phyloP scores from a whole-genome alignment of 108 stramenopile species.

The Cyclotella kingstonii region DNA sequence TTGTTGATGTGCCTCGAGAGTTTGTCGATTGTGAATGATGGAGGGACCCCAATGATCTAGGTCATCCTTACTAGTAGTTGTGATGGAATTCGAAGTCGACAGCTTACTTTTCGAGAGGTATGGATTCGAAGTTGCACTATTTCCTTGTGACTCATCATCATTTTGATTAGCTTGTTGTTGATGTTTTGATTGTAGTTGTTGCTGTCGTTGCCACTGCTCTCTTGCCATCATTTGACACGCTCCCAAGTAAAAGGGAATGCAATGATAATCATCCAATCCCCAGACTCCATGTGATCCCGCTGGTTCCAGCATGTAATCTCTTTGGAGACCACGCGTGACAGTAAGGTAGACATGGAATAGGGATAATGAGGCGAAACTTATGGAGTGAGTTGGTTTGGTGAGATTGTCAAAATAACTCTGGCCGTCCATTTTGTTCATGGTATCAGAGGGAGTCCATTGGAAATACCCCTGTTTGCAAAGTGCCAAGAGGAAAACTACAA shows the following conservation, averaged over 20 bases:
- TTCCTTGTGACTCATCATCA: constrained; percentile 23
- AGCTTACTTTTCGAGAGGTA: constrained; percentile 25
- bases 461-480: constrained; percentile 77
- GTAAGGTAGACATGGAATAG: constrained; percentile 70
- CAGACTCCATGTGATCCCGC: constrained; percentile 95
- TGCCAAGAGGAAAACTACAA: constrained; percentile 79
- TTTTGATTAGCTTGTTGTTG: constrained; percentile 3
- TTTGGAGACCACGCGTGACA: constrained; percentile 75
- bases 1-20: constrained; percentile 21
- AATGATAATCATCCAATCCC: constrained; percentile 97
- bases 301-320: constrained; percentile 92
- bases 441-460: not conserved
- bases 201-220: constrained; percentile 39
- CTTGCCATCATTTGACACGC: constrained; percentile 77
- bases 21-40: constrained; percentile 29
- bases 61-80: constrained; percentile 23
- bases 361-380: constrained; percentile 58
- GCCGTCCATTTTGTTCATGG: not conserved
- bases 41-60: constrained; percentile 44
- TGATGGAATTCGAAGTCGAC: not conserved
- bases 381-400: constrained; percentile 31
- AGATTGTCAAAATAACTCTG: constrained; percentile 20
- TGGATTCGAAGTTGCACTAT: constrained; percentile 18
- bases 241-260: constrained; percentile 93
- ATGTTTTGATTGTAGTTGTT: constrained; percentile 8